phyloP scores from a whole-genome alignment of 2,329 filamentous ascomycete species.

The Epichloe gansuensis region DNA sequence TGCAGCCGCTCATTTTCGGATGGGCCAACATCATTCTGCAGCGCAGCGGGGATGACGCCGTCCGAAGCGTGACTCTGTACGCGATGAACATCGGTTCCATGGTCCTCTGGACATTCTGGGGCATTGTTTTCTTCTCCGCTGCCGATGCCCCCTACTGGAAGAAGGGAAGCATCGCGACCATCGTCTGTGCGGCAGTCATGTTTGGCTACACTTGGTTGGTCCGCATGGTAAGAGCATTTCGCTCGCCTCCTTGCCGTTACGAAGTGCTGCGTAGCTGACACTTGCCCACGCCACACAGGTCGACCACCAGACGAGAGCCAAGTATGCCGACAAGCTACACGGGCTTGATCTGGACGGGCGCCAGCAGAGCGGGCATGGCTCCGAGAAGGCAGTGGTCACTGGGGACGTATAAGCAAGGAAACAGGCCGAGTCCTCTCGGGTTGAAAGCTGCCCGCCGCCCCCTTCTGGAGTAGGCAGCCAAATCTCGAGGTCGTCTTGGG shows the following conservation, averaged over 20 bases:
- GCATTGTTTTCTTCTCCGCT: neutral
- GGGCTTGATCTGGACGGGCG: neutral
- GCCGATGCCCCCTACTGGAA: neutral
- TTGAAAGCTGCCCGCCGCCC: too few relatives aligned
- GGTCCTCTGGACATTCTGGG: neutral
- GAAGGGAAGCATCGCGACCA: neutral
- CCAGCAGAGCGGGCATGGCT: neutral
- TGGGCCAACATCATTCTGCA: neutral
- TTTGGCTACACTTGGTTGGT: neutral
- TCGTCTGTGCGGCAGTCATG: neutral
- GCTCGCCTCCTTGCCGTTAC: neutral
- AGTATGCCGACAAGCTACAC: neutral
- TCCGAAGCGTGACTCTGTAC: neutral
- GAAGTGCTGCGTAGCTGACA: neutral
- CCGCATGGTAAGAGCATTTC: neutral
- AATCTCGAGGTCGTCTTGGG: too few relatives aligned
- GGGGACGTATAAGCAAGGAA: neutral
- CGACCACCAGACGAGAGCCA: neutral
- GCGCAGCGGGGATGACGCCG: neutral
- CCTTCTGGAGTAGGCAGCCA: too few relatives aligned
- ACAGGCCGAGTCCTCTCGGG: neutral
- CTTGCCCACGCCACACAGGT: neutral
- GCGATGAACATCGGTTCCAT: neutral
- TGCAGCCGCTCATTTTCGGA: neutral
- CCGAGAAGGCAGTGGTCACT: neutral